A percentile compares a stretch with the other conserved stretches of the same genome.
Conservation (phyloP, 1,284 basidiomycete species). For the Coriolopsis trogii region DNA sequence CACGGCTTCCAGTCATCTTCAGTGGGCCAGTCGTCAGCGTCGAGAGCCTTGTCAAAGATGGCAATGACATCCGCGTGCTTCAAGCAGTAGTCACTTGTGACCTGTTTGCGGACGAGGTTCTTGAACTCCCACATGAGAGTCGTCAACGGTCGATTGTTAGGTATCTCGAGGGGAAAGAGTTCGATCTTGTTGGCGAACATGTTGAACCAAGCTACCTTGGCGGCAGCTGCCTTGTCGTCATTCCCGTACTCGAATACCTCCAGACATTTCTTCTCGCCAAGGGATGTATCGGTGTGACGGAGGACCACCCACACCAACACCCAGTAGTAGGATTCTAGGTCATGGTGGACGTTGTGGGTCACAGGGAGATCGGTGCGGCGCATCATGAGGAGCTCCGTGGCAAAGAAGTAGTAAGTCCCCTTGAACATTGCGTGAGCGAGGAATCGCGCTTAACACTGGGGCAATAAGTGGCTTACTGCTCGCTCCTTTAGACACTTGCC, state of each 20-base stretch:
- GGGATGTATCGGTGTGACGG: conserved; percentile 5
- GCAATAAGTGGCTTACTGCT: conserved; percentile 1
- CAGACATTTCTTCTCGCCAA: not conserved
- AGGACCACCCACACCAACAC: conserved; percentile 16
- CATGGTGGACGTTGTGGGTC: conserved; percentile 1
- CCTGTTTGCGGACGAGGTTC: no score
- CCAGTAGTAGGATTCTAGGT: conserved; percentile 20
- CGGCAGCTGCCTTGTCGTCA: not conserved
- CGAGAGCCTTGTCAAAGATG: no score
- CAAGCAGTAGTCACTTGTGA: no score
- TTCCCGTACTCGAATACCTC: not conserved
- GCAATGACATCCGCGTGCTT: no score
- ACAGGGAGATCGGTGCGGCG: no score
- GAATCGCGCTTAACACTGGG: not conserved
- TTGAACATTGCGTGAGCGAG: not conserved
- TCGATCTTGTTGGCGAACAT: no score
- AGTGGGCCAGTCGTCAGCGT: no score
- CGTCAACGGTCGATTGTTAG: no score
- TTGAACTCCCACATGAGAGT: no score
- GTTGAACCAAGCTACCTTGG: not conserved
- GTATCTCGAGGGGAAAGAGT: no score
- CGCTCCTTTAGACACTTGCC: conserved; percentile 3
- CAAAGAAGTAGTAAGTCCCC: conserved; percentile 21
- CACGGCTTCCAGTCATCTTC: no score
- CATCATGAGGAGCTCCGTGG: not conserved